Base-by-base conservation (phyloP, 345 rosid genomes). In the Stellera chamaejasme region DNA sequence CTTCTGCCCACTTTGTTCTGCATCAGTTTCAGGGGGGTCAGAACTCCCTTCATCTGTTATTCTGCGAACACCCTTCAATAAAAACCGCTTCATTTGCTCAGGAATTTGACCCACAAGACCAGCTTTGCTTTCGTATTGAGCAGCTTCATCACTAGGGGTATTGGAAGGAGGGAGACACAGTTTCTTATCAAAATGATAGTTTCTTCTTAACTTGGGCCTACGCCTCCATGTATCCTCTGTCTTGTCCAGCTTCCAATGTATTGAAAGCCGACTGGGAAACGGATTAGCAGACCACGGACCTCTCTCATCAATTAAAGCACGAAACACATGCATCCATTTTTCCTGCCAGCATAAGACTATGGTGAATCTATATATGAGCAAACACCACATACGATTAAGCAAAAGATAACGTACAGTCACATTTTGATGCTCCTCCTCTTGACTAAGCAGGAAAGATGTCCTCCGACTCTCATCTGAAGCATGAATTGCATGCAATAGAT, bases 221-320 rank as follows among this genome's bases (percentile, higher is more conserved):
- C 98, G 88, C 50, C 97, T 80, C 98, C 97, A 84, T 55, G 80
- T 56, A 81, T 88, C 98, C 79, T 92, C 98, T 27, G 97, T 84
- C 83, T 91, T 84, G 79, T 92, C 97, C 65, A 86, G 91, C 74
- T 92, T 92, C 98, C 97, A 92, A 65, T 80, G 95, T 53, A 63
- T 74, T 46, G 81, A 56, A 59, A 79, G 68, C 65, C 60, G 73
- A 75, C 84, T 84, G 55, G 97, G 98, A 79, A 92, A 92, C 54
- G 89, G 90, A 79, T 79, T 77, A 50, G 97, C 93, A 62, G 97
- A 92, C 98, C 98, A 92, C 26, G 98, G 96, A 61, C 98, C 97
- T 72, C 98, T 77, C 72, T 88, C 99, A 73, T 92, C 99, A 66
- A 88, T 86, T 74, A 88, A 75, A 65, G 84, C 72, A 56, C 98